Evolutionary conservation across 352 stramenopile genomes (phyloP).

Genomic region (Aphanomyces invadans): DNA sequence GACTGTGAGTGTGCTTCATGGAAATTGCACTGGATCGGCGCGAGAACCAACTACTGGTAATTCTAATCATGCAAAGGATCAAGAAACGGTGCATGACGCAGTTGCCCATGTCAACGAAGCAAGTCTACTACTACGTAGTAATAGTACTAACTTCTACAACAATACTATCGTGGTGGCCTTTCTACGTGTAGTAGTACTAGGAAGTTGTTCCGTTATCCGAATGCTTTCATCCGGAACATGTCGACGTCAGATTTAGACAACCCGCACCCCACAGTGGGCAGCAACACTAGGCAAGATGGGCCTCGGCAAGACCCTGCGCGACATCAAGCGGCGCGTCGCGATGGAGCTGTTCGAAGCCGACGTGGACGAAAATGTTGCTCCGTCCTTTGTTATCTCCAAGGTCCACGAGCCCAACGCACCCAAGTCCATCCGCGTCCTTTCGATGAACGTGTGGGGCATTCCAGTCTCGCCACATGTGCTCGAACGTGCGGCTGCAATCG

Average conservation of each 20-base stretch:
- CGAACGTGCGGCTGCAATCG: constrained; percentile 56
- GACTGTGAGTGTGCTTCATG: too few relatives aligned
- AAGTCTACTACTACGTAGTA: too few relatives aligned
- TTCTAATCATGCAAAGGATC: too few relatives aligned
- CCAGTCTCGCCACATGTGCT: constrained; percentile 59
- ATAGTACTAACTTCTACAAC: too few relatives aligned
- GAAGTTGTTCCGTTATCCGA: too few relatives aligned
- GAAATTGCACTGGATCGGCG: too few relatives aligned
- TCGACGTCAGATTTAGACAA: neutral
- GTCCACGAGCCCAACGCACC: constrained; percentile 26
- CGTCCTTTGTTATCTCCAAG: constrained; percentile 35
- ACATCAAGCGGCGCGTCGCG: constrained; percentile 46
- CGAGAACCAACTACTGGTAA: too few relatives aligned
- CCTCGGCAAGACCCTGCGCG: constrained; percentile 30
- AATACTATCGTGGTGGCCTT: too few relatives aligned
- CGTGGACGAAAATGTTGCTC: constrained; percentile 37
- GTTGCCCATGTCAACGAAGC: too few relatives aligned
- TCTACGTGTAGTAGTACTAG: too few relatives aligned
- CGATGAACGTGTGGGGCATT: constrained; percentile 68
- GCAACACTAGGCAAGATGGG: constrained; percentile 29
- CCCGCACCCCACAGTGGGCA: neutral
- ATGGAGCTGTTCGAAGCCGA: constrained; percentile 54
- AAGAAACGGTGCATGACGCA: too few relatives aligned
- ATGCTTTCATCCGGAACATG: neutral
- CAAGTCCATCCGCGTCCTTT: constrained; percentile 50